Evolutionary conservation across 1,139 yeast genomes (phyloP).

Genomic region (Magnusiomyces clavatus): DNA sequence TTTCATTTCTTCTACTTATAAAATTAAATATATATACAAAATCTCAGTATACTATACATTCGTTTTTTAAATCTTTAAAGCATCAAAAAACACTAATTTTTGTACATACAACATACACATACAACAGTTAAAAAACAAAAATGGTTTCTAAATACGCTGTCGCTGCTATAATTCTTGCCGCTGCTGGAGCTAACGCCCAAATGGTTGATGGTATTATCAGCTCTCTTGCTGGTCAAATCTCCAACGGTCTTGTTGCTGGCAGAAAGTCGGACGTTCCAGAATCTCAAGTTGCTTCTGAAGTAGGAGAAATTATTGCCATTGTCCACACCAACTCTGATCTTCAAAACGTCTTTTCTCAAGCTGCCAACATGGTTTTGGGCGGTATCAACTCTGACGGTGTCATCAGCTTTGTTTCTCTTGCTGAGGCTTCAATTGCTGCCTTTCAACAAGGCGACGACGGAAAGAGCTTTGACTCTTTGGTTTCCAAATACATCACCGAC

Average conservation of each 20-base stretch:
- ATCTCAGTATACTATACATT: too few species aligned
- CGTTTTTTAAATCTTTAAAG: too few species aligned
- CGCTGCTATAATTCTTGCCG: constrained; percentile 14
- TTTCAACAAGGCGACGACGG: constrained; percentile 14
- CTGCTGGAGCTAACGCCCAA: constrained; percentile 16
- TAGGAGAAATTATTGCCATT: constrained; percentile 15
- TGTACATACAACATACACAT: background rate
- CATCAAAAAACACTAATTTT: background rate
- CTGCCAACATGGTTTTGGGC: constrained; percentile 13
- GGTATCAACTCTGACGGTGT: constrained; percentile 16
- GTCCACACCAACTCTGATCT: constrained; percentile 14
- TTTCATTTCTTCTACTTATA: background rate
- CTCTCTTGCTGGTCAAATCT: constrained; percentile 14
- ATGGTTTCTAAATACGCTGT: constrained; percentile 16
- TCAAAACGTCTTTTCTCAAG: constrained; percentile 13
- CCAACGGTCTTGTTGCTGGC: constrained; percentile 16
- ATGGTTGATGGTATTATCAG: constrained; percentile 10
- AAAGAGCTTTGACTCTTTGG: constrained; percentile 12
- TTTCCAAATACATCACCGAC: constrained; percentile 11
- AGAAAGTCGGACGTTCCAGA: constrained; percentile 13
- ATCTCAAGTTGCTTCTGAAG: constrained; percentile 15
- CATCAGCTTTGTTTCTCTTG: constrained; percentile 12
- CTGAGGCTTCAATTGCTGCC: constrained; percentile 15
- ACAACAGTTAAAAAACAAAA: too few species aligned
- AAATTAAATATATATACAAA: background rate